Evolutionary conservation across 2,329 filamentous ascomycete species (phyloP), one percentile per base, ranked within the genome.

Genomic region (Graphilbum sp.): DNA sequence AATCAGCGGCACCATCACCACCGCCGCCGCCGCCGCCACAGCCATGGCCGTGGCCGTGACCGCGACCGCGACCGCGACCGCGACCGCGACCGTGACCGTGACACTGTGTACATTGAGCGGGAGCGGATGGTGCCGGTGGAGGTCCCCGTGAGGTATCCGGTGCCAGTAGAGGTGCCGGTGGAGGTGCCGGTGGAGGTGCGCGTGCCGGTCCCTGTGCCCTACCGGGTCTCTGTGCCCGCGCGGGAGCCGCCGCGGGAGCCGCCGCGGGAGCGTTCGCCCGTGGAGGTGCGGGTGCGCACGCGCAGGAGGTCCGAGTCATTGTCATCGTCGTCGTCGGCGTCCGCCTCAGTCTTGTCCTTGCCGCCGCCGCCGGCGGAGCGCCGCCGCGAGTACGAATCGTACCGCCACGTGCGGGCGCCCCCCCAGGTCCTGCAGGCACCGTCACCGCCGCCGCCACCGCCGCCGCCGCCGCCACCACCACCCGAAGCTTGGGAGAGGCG

Each of bases 341-440:
- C 23, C 23, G 23, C 23, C 23, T 7, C 23, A 25, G 12, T 25
- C 23, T 25, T 12, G 23, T 12, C 12, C 23, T n/a, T n/a, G n/a
- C n/a, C n/a, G n/a, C n/a, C n/a, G n/a, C n/a, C n/a, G n/a, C n/a
- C n/a, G n/a, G n/a, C n/a, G n/a, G n/a, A n/a, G 23, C 23, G 23
- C 7, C 8, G 56, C 36, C 52, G 51, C 13, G 53, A 59, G 42
- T 62, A 62, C 43, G 66, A 68, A 29, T 65, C 64, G 23, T 72
- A 58, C 47, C 64, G 68, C 7, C 70, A 71, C 46, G 59, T 72
- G 36, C 53, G 60, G 18, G 54, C 49, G 29, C 52, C 52, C 2
- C 52, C 53, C 10, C 43, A 49, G 9, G 41, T 45, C 18, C 44
- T 49, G 18, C 48, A 52, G 32, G 45, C 53, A 34, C 46, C 59